Conservation (phyloP, 331 rosid genomes). For the Phaseolus coccineus region DNA sequence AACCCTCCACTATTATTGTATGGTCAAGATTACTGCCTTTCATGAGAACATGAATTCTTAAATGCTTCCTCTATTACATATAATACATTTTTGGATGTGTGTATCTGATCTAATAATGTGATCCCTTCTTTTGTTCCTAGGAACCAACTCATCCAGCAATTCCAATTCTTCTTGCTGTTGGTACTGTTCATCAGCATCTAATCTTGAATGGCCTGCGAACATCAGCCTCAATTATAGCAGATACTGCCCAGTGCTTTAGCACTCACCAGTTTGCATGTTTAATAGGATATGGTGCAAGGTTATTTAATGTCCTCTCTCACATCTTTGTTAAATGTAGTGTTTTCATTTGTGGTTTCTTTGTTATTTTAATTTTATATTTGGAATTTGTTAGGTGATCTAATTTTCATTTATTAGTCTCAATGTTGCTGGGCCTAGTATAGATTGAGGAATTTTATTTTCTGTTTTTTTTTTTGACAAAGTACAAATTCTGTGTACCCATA, state of each 20-base stretch:
- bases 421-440: conserved; percentile 25
- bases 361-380: conserved; percentile 29
- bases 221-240: conserved; percentile 91
- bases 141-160: conserved; percentile 95
- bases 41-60: background rate
- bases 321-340: conserved; percentile 13
- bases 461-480: background rate
- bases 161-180: conserved; percentile 96
- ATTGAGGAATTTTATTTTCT: background rate
- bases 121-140: conserved; percentile 50
- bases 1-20: background rate
- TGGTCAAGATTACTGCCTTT: background rate
- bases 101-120: conserved; percentile 28
- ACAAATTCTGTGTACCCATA: background rate
- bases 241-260: conserved; percentile 98
- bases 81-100: background rate
- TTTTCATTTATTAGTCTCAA: conserved; percentile 18
- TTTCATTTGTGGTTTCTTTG: conserved; percentile 21
- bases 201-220: conserved; percentile 90
- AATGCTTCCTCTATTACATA: background rate
- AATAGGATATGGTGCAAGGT: conserved; percentile 99
- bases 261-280: conserved; percentile 98
- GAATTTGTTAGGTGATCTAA: conserved; percentile 24
- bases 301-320: conserved; percentile 37
- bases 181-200: conserved; percentile 98